A percentile compares a stretch with the other conserved stretches of the same genome.
phyloP scores from a whole-genome alignment of 78 protist genomes.

The Pigoraptor vietnamica region DNA sequence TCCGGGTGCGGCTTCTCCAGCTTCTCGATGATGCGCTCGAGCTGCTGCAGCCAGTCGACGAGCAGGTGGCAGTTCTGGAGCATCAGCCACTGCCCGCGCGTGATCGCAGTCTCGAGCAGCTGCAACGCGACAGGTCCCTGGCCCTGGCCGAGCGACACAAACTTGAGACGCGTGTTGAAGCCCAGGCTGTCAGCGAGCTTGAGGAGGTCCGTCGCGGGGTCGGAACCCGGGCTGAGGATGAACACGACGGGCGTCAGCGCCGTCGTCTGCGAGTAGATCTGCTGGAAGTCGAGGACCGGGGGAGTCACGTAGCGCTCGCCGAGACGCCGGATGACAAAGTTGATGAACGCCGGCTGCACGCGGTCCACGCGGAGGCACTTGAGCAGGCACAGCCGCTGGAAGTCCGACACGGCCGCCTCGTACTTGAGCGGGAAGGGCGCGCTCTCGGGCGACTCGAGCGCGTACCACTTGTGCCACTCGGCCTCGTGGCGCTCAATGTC shows the following conservation, averaged over 20 bases:
- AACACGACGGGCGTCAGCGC: slow-evolving; percentile 73
- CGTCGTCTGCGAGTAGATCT: slow-evolving; percentile 40
- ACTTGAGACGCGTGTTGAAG: slow-evolving; percentile 32
- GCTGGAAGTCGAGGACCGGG: slow-evolving; percentile 63
- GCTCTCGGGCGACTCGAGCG: slow-evolving; percentile 66
- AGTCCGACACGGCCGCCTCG: background rate
- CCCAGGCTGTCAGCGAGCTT: slow-evolving; percentile 69
- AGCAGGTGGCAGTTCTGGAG: slow-evolving; percentile 91
- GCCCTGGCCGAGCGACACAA: slow-evolving; percentile 82
- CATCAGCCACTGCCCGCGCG: slow-evolving; percentile 90
- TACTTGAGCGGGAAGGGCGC: slow-evolving; percentile 14
- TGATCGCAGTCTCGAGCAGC: slow-evolving; percentile 62
- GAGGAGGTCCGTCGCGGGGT: slow-evolving; percentile 81
- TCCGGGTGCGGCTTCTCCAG: slow-evolving; percentile 57
- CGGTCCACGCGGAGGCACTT: slow-evolving; percentile 82
- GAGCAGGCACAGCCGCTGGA: slow-evolving; percentile 64
- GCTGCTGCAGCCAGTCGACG: slow-evolving; percentile 67
- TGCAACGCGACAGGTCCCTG: slow-evolving; percentile 67
- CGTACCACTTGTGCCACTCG: slow-evolving; percentile 72
- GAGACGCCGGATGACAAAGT: slow-evolving; percentile 42
- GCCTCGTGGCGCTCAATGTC: background rate
- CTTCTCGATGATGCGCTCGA: slow-evolving; percentile 79
- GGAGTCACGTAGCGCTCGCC: slow-evolving; percentile 54
- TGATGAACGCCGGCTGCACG: slow-evolving; percentile 37
- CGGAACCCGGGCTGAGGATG: slow-evolving; percentile 86